Base-by-base conservation (phyloP, 257 asterid species). In the Cynanchum wilfordii region DNA sequence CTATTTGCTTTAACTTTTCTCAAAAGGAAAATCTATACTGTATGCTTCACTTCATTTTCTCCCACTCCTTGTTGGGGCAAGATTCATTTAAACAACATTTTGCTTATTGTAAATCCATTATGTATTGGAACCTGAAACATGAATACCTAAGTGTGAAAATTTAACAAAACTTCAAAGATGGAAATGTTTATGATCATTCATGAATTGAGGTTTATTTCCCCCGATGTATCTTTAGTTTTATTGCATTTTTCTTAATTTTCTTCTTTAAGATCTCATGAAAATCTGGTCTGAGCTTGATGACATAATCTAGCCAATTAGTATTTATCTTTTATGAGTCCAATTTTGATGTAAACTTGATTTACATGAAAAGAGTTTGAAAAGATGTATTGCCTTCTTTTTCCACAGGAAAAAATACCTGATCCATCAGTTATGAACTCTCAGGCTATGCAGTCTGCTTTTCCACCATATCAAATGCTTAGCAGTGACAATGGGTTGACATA, bases 321-420 rank as follows among this genome's bases (percentile, higher is more conserved):
- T 54, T 62, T 59, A 30, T 70, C 71, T 30, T 51, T 16, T 66
- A 42, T 73, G 59, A 33, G 77, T 77, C 66, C 70, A 49, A 65
- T 66, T 64, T 8, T 49, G 15, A 40, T 72, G 66, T 49, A n/a
- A 57, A 25, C 64, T 73, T 70, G 30, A n/a, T 68, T 13, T 49
- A 33, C 75, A 56, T 30, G 70, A 59, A 50, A 68, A 24, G 73
- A 78, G 55, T 67, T 82, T 79, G 66, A 71, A 70, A 38, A 59
- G 56, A 62, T 72, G 38, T 44, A 66, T 79, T 57, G 7, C 69
- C 5, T 85, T 79, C 30, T 78, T 76, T 84, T 44, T 78, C 70
- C 70, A 36, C 89, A 93, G 98, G 98, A 89, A 66, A 85, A 84
- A 80, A 69, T 85, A 29, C 65, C 73, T 40, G 91, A 89, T 66